These are phyloP conservation scores for Chlamydomonas sphaeroides DNA, from an alignment of 139 green algal genomes.

Conservation along the genomic window DNA sequence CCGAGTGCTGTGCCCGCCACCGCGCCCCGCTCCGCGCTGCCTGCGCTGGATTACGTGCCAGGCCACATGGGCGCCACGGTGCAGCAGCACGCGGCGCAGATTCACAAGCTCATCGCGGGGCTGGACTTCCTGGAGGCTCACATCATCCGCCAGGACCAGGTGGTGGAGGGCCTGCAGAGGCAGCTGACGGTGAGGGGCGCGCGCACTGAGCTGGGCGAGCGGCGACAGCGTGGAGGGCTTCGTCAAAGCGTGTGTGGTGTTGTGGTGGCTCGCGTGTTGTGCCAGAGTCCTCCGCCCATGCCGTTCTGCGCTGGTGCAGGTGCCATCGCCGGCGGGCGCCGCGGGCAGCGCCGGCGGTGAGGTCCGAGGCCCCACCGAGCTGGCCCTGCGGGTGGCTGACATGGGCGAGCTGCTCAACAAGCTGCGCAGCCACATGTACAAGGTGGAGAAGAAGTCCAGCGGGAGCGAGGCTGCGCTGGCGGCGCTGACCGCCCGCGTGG, in stretches of 20 bases:
- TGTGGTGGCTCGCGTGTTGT: no score
- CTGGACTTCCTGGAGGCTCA: constrained; percentile 58
- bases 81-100: constrained; percentile 54
- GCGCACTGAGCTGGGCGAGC: no score
- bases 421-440: constrained; percentile 52
- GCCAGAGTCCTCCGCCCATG: no score
- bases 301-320: no score
- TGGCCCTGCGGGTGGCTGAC: constrained; percentile 44
- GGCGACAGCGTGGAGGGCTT: no score
- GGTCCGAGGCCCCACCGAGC: constrained; percentile 42
- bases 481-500: not conserved
- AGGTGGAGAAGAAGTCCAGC: constrained; percentile 45
- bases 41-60: constrained; percentile 15
- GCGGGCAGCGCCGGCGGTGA: not conserved
- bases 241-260: no score
- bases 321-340: no score
- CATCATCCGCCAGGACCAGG: constrained; percentile 53
- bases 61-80: constrained; percentile 15
- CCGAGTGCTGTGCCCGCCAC: not conserved
- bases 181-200: constrained; percentile 34
- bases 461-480: constrained; percentile 10
- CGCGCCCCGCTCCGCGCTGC: not conserved
- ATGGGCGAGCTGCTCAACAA: constrained; percentile 50
- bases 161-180: constrained; percentile 50
- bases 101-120: constrained; percentile 55